Evolutionary conservation across 2,329 filamentous ascomycete species (phyloP).

Genomic region (Bipolaris oryzae): DNA sequence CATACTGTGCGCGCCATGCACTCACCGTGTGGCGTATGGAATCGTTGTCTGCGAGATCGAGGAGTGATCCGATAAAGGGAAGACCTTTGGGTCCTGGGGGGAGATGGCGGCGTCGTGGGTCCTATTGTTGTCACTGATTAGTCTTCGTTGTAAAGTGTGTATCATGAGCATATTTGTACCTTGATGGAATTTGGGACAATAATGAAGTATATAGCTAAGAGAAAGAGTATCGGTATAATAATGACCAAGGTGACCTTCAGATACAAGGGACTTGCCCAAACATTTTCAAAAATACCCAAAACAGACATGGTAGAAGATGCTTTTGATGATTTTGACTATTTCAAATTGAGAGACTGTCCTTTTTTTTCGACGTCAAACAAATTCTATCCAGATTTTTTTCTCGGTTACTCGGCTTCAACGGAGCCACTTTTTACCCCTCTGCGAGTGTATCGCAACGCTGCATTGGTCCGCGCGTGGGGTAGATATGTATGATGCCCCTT

Average conservation of each 20-base stretch:
- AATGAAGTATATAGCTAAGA: conserved; percentile 35
- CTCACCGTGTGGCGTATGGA: conserved; percentile 38
- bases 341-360: neutral
- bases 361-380: neutral
- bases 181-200: conserved; percentile 41
- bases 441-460: neutral
- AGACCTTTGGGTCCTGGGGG: conserved; percentile 31
- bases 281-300: conserved; percentile 7
- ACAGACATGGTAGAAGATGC: conserved; percentile 14
- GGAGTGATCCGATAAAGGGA: conserved; percentile 50
- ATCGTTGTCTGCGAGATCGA: conserved; percentile 47
- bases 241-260: conserved; percentile 21
- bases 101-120: conserved; percentile 23
- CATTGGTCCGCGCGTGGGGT: conserved; percentile 1
- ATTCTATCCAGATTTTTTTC: neutral
- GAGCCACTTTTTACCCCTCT: neutral
- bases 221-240: conserved; percentile 24
- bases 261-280: conserved; percentile 11
- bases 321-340: neutral
- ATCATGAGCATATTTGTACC: conserved; percentile 20
- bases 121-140: conserved; percentile 21
- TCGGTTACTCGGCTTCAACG: too few relatives aligned
- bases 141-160: neutral
- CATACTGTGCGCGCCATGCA: conserved; percentile 46
- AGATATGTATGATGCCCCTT: neutral